phyloP scores from a whole-genome alignment of 345 rosid genomes.

The Linum usitatissimum region DNA sequence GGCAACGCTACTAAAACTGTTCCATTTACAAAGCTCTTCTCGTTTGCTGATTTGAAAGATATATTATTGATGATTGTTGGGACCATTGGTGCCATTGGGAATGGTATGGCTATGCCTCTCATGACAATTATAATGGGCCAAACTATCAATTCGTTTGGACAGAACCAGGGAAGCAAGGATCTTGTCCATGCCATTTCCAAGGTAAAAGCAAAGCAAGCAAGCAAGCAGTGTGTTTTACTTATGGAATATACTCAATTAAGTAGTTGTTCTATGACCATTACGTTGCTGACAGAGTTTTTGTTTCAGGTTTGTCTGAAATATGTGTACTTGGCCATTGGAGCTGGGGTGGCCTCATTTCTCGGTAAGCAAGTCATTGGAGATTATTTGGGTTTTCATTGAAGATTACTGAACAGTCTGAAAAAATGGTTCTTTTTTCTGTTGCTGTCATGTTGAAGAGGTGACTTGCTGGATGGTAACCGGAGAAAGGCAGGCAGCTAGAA shows the following conservation, averaged over 20 bases:
- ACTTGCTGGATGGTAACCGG: conserved; percentile 5
- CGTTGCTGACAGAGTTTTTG: no score
- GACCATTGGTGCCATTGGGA: conserved; percentile 1
- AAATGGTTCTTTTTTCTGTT: background rate
- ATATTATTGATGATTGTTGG: background rate
- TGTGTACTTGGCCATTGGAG: background rate
- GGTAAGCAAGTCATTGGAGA: background rate
- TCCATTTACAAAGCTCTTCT: conserved; percentile 4
- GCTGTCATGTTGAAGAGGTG: background rate
- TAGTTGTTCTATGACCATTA: no score
- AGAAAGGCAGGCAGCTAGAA: conserved; percentile 5
- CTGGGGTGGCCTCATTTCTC: background rate
- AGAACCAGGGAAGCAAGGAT: background rate
- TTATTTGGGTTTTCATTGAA: background rate
- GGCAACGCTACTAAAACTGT: background rate
- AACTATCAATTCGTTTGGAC: conserved; percentile 1
- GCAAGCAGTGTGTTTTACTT: no score
- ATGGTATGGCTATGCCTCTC: conserved; percentile 4
- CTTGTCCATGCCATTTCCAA: background rate
- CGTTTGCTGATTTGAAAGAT: background rate
- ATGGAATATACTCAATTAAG: no score
- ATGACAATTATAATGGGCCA: background rate
- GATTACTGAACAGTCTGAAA: background rate
- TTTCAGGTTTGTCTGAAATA: background rate
- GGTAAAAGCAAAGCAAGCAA: background rate